Percentiles rank a stretch among this genome's conserved stretches.
Conservation (phyloP, 176 grass and related monocot genomes). For the Oryza longistaminata region DNA sequence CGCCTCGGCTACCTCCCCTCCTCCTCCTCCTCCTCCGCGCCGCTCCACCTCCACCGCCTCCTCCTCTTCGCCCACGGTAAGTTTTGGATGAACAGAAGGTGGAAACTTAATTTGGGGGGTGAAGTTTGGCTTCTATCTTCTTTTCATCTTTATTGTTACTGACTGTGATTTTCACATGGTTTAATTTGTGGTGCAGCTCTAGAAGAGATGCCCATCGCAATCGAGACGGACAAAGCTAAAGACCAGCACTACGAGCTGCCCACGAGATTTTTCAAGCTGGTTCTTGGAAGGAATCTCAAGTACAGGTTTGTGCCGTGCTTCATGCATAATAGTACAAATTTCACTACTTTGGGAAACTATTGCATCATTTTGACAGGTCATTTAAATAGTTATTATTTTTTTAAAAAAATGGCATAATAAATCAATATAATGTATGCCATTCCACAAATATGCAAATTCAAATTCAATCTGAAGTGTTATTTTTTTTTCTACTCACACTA, state of each 20-base stretch:
- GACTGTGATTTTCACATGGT: background rate
- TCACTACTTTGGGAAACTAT: too few species aligned
- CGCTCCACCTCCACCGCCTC: constrained; percentile 69
- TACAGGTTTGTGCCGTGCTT: constrained; percentile 57
- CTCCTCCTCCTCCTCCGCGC: constrained; percentile 79
- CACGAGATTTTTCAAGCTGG: constrained; percentile 86
- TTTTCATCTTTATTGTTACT: background rate
- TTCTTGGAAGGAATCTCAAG: constrained; percentile 81
- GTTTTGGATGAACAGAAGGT: too few species aligned
- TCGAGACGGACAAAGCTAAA: constrained; percentile 84
- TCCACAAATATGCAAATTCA: too few species aligned
- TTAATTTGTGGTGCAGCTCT: constrained; percentile 48
- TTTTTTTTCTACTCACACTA: too few species aligned
- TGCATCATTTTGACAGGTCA: too few species aligned
- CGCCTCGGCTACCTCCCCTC: constrained; percentile 67
- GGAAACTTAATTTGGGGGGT: background rate
- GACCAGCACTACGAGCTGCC: constrained; percentile 88
- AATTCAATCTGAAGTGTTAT: too few species aligned
- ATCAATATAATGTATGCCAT: too few species aligned
- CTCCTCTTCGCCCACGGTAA: constrained; percentile 60
- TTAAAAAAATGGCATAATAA: too few species aligned
- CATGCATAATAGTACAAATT: background rate
- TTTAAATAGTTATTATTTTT: too few species aligned
- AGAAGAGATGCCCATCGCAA: constrained; percentile 83
- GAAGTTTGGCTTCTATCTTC: background rate